phyloP scores from a whole-genome alignment of 2,329 filamentous ascomycete species.

The Fusarium coicis region DNA sequence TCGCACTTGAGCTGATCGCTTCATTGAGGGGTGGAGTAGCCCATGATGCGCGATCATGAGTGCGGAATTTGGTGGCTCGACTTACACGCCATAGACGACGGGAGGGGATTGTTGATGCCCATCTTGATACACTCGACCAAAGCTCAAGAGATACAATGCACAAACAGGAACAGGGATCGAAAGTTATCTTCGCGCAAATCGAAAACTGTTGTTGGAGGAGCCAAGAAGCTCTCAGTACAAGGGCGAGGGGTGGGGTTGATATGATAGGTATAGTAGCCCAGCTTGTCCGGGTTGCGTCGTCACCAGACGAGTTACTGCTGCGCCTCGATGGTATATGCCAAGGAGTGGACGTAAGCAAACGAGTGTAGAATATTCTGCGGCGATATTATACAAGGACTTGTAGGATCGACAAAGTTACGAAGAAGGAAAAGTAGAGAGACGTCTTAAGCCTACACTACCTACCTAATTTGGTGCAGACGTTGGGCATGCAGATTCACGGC shows the following conservation, averaged over 20 bases:
- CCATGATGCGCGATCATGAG: constrained; percentile 35
- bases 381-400: constrained; percentile 5
- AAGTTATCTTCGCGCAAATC: neutral
- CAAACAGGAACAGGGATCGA: neutral
- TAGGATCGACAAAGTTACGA: constrained; percentile 10
- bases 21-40: constrained; percentile 28
- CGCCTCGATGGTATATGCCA: constrained; percentile 31
- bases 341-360: constrained; percentile 8
- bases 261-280: constrained; percentile 16
- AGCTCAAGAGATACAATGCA: neutral
- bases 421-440: neutral
- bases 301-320: constrained; percentile 32
- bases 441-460: neutral
- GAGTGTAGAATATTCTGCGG: neutral
- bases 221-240: constrained; percentile 32
- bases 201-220: constrained; percentile 23
- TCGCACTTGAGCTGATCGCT: constrained; percentile 6
- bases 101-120: constrained; percentile 74
- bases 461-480: constrained; percentile 3
- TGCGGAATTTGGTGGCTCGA: constrained; percentile 39
- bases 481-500: constrained; percentile 10
- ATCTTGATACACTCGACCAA: constrained; percentile 50
- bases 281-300: constrained; percentile 31
- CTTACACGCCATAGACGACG: constrained; percentile 75
- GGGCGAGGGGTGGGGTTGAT: constrained; percentile 35